Evolutionary conservation across 495 filamentous ascomycete genomes (phyloP).

Genomic region (Elaphomyces granulatus): DNA sequence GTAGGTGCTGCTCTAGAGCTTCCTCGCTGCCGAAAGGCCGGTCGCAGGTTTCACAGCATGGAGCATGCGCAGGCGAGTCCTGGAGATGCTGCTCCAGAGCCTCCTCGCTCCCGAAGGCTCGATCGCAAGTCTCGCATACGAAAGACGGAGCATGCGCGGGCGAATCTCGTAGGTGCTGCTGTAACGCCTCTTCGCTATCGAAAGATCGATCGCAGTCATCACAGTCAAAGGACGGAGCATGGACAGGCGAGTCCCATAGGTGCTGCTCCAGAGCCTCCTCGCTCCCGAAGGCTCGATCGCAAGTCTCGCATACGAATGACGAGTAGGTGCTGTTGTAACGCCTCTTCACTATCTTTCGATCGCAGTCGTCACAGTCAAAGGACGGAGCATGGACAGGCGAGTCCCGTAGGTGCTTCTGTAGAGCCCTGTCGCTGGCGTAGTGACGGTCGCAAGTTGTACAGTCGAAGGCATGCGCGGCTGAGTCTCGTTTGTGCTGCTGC

Average conservation of each 20-base stretch:
- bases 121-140: conserved; percentile 6
- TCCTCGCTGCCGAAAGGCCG: too few species aligned
- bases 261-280: conserved; percentile 3
- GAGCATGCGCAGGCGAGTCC: conserved; percentile 6
- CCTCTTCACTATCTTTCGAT: too few species aligned
- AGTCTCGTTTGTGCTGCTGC: neutral
- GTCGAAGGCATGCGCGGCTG: neutral
- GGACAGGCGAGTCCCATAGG: neutral
- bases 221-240: neutral
- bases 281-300: conserved; percentile 4
- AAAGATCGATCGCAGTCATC: conserved; percentile 3
- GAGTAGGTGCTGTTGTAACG: too few species aligned
- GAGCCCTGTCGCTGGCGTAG: conserved; percentile 5
- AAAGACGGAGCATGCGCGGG: neutral
- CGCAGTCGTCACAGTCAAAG: too few species aligned
- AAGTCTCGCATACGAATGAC: too few species aligned
- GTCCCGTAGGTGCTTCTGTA: conserved; percentile 10
- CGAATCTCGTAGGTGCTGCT: neutral
- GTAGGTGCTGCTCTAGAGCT: too few species aligned
- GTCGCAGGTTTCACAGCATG: too few species aligned
- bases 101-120: conserved; percentile 6
- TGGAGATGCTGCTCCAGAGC: conserved; percentile 9
- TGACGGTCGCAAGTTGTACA: conserved; percentile 7
- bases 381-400: too few species aligned
- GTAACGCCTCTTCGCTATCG: conserved; percentile 4